phyloP scores from a whole-genome alignment of 208 protist genomes.

The Trypanosoma avium region DNA sequence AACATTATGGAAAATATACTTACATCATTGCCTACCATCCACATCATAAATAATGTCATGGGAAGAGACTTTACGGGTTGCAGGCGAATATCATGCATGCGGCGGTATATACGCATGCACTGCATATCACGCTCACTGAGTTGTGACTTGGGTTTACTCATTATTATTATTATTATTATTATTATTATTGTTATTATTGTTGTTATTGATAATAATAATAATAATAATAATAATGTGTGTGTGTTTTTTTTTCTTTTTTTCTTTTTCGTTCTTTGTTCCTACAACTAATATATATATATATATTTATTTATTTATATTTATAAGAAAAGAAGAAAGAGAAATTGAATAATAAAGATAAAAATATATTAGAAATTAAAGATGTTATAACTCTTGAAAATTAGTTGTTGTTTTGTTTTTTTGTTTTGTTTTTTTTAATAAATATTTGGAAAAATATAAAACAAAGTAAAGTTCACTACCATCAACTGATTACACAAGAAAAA shows the following conservation, averaged over 20 bases:
- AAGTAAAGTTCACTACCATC: too few relatives aligned
- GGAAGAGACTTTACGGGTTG: slow-evolving; percentile 81
- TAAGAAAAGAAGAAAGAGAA: neutral
- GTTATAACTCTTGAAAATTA: too few relatives aligned
- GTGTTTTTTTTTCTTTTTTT: neutral
- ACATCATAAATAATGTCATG: slow-evolving; percentile 88
- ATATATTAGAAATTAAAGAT: neutral
- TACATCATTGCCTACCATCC: slow-evolving; percentile 88
- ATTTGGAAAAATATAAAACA: too few relatives aligned
- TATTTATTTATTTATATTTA: neutral
- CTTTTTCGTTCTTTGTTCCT: neutral
- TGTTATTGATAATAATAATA: too few relatives aligned
- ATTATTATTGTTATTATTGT: neutral
- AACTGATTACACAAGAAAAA: too few relatives aligned
- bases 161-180: slow-evolving; percentile 10
- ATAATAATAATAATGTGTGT: too few relatives aligned
- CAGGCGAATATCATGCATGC: slow-evolving; percentile 68
- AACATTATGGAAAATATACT: slow-evolving; percentile 92
- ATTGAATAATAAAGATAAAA: neutral
- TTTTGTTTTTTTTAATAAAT: too few relatives aligned
- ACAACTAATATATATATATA: neutral
- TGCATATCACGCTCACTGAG: slow-evolving; percentile 58
- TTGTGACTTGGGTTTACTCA: slow-evolving; percentile 15
- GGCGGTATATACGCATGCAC: slow-evolving; percentile 44
- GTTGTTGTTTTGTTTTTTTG: too few relatives aligned